Percentiles rank a stretch among this genome's conserved stretches.
phyloP scores from a whole-genome alignment of 1,139 yeast species.

The Yamadazyma taylorii region DNA sequence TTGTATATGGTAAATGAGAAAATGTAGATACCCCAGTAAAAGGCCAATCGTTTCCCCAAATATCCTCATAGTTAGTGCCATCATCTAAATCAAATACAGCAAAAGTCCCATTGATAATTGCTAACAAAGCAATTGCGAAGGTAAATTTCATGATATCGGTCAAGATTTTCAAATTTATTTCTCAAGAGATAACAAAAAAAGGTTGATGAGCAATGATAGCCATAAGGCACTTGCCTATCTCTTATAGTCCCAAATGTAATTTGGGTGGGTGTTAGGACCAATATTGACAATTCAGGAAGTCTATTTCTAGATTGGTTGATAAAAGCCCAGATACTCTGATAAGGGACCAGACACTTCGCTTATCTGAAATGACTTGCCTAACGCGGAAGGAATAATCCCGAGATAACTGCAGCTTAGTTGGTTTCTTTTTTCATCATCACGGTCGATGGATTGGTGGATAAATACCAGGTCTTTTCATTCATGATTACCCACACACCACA shows the following conservation, averaged over 20 bases:
- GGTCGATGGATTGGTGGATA: background rate
- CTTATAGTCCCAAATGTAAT: constrained; percentile 1
- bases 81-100: background rate
- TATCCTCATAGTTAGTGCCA: background rate
- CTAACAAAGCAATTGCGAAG: background rate
- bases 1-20: constrained; percentile 32
- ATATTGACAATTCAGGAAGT: too few species aligned
- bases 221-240: too few species aligned
- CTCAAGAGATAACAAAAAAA: too few species aligned
- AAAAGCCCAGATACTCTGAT: too few species aligned
- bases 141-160: background rate
- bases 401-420: background rate
- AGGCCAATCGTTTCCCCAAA: constrained; percentile 5
- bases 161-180: too few species aligned
- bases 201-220: too few species aligned
- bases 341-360: background rate
- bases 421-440: background rate
- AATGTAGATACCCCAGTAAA: constrained; percentile 36
- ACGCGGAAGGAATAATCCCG: background rate
- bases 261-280: too few species aligned
- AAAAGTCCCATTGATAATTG: background rate
- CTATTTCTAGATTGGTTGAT: too few species aligned
- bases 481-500: too few species aligned
- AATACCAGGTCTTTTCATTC: background rate
- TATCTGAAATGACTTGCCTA: constrained; percentile 2